These are phyloP conservation scores for Carpinus fangiana DNA, from an alignment of 306 rosid species.

Conservation along the genomic window DNA sequence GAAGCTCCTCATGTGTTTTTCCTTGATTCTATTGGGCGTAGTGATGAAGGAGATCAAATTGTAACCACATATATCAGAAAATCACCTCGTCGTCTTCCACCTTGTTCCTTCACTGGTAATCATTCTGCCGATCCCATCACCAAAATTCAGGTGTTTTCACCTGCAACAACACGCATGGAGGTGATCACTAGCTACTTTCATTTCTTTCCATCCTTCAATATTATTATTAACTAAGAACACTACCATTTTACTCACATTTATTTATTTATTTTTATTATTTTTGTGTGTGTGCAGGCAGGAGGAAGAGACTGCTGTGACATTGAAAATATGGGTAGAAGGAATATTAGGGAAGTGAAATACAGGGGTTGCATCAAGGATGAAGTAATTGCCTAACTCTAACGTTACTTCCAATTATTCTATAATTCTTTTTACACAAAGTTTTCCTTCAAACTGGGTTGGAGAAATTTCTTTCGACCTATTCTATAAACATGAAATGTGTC, in stretches of 20 bases:
- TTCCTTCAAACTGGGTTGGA: too few relatives aligned
- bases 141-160: slow-evolving; percentile 40
- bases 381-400: slow-evolving; percentile 30
- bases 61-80: slow-evolving; percentile 33
- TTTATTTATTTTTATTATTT: background rate
- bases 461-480: too few relatives aligned
- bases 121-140: slow-evolving; percentile 43
- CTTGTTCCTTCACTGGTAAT: slow-evolving; percentile 39
- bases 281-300: slow-evolving; percentile 18
- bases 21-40: slow-evolving; percentile 27
- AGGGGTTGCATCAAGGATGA: slow-evolving; percentile 43
- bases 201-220: background rate
- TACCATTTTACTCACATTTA: too few relatives aligned
- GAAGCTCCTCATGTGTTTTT: slow-evolving; percentile 50
- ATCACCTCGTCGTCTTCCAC: slow-evolving; percentile 24
- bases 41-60: background rate
- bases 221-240: too few relatives aligned
- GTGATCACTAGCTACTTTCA: slow-evolving; percentile 5
- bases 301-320: slow-evolving; percentile 53
- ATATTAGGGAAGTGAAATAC: slow-evolving; percentile 38
- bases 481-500: too few relatives aligned
- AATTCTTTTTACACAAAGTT: too few relatives aligned
- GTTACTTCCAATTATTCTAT: background rate
- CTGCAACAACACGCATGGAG: slow-evolving; percentile 23
- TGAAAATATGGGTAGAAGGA: background rate